Evolutionary conservation across 2,329 filamentous ascomycete species (phyloP).

Genomic region (Fusarium sp.): DNA sequence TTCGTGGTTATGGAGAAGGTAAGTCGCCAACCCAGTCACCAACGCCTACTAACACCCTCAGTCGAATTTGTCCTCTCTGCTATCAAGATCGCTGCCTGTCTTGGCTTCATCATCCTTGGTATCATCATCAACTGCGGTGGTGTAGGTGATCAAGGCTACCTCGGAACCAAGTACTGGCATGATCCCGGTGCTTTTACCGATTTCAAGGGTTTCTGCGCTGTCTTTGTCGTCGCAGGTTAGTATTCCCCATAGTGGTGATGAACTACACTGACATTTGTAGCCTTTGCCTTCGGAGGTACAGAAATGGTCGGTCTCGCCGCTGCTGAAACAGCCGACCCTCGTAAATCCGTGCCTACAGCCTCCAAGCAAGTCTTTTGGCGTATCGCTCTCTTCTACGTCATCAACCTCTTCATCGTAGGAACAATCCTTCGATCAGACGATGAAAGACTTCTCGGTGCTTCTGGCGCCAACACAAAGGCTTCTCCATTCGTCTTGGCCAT

Average conservation of each 20-base stretch:
- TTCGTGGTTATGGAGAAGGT: slow-evolving; percentile 86
- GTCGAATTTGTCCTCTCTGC: slow-evolving; percentile 88
- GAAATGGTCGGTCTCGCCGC: slow-evolving; percentile 82
- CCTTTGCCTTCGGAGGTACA: slow-evolving; percentile 79
- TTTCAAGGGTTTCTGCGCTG: slow-evolving; percentile 82
- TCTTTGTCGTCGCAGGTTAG: slow-evolving; percentile 75
- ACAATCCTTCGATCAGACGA: slow-evolving; percentile 82
- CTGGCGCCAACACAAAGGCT: slow-evolving; percentile 73
- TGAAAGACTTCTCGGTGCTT: slow-evolving; percentile 67
- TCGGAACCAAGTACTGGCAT: slow-evolving; percentile 82
- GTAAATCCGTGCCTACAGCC: slow-evolving; percentile 84
- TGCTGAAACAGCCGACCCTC: slow-evolving; percentile 79
- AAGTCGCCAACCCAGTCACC: fast-evolving
- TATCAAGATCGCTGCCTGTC: slow-evolving; percentile 69
- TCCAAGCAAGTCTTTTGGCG: slow-evolving; percentile 97
- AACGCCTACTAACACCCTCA: fast-evolving
- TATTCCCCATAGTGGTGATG: fast-evolving
- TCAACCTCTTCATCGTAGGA: slow-evolving; percentile 83
- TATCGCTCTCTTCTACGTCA: slow-evolving; percentile 89
- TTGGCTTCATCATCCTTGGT: slow-evolving; percentile 74
- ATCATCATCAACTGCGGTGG: slow-evolving; percentile 88
- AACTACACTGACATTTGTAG: background rate
- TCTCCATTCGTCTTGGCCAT: slow-evolving; percentile 96
- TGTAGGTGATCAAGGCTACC: slow-evolving; percentile 77
- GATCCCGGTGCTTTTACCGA: slow-evolving; percentile 84